Base-by-base conservation (phyloP, 2,329 filamentous ascomycete species). In the Beauveria scarabaeidicola region DNA sequence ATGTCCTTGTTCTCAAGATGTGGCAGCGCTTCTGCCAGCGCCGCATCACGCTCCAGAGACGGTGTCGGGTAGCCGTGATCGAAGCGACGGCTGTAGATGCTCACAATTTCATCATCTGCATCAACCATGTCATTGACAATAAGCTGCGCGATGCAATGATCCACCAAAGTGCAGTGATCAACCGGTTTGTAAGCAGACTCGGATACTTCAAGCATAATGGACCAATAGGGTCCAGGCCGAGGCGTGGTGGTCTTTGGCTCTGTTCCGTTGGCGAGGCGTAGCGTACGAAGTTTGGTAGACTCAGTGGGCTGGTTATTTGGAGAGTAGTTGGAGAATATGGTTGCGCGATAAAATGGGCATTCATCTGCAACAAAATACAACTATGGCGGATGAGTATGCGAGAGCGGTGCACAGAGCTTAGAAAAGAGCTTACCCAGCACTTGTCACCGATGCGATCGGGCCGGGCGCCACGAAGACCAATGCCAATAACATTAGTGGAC, bases 391-490 rank as follows among this genome's bases (percentile, higher is more conserved):
- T 51, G 15, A 40, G 38, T n/a, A 40, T 40, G 44, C 64, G 54
- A 58, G 38, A 11, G 29, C 29, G 29, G 10, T 29, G 29, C 11
- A 4, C 9, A 29, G 29, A 29, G 29, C 29, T 27, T 29, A 29
- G 29, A 11, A 29, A 23, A 21, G 25, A 23, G 27, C 83, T 73
- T 78, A 88, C 83, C 92, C 94, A 99, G 86, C 94, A 99, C 84
- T 99, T 99, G 81, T 99, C 94, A 66, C 94, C 94, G 68, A 99
- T 99, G 72, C 90, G 89, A 75, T 96, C 91, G 44, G 94, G 94
- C 66, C 94, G 90, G 69, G 81, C 83, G 66, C 94, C 94, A 71
- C 94, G 91, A 69, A 99, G 82, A 77, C 94, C 94, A 64, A 99
- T 90, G 75, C 94, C 94, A 67, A 99, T 89, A 69, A 99, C 93